Evolutionary conservation across 805 yeast species (phyloP).

Genomic region (Scheffersomyces coipomensis): DNA sequence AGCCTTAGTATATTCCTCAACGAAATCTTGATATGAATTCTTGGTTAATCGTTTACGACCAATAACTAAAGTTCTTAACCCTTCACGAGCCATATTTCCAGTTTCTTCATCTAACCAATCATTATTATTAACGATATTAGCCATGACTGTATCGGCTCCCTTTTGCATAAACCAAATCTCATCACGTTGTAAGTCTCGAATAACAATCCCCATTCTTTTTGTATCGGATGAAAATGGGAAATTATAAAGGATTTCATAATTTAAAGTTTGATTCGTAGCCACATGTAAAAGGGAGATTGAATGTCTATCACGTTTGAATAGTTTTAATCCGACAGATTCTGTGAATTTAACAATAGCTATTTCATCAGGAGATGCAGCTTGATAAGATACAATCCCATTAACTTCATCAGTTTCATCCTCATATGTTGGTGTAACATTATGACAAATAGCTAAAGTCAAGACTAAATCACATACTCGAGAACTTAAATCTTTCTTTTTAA

Average conservation of each 20-base stretch:
- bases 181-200: constrained; percentile 56
- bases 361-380: constrained; percentile 99
- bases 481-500: constrained; percentile 65
- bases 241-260: constrained; percentile 70
- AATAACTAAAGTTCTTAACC: constrained; percentile 89
- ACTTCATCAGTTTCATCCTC: constrained; percentile 60
- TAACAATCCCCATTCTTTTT: constrained; percentile 92
- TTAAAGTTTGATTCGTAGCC: constrained; percentile 47
- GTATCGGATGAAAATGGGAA: constrained; percentile 97
- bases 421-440: constrained; percentile 91
- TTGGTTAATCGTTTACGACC: constrained; percentile 73
- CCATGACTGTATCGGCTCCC: constrained; percentile 97
- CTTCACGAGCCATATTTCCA: constrained; percentile 97
- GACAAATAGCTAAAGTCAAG: constrained; percentile 87
- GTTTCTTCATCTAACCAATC: constrained; percentile 99
- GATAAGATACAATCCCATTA: constrained; percentile 54
- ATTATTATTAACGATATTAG: constrained; percentile 72
- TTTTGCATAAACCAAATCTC: constrained; percentile 86
- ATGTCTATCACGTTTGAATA: constrained; percentile 79
- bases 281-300: constrained; percentile 68
- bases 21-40: constrained; percentile 60
- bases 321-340: constrained; percentile 77
- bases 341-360: constrained; percentile 94
- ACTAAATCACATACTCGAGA: constrained; percentile 77
- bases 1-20: constrained; percentile 65